phyloP scores from a whole-genome alignment of 1,139 yeast genomes.

The Taphrina betulina region DNA sequence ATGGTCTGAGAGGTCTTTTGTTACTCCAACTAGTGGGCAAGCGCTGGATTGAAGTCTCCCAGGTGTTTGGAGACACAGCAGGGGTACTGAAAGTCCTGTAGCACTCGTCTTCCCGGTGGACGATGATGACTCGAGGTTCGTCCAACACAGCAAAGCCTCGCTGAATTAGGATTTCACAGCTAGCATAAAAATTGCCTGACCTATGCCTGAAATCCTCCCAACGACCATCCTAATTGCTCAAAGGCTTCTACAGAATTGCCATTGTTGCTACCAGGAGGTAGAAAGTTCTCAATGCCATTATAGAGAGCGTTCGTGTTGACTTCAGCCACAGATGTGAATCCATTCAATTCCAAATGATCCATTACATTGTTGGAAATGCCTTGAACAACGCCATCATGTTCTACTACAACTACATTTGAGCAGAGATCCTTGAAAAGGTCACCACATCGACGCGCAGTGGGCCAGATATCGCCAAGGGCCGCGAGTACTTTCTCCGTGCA shows the following conservation, averaged over 20 bases:
- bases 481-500: constrained; percentile 32
- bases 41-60: too few relatives aligned
- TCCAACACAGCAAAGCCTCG: too few relatives aligned
- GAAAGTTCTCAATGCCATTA: not conserved
- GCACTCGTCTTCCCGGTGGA: too few relatives aligned
- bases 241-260: constrained; percentile 22
- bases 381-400: constrained; percentile 15
- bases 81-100: too few relatives aligned
- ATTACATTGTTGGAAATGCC: constrained; percentile 22
- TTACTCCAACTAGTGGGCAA: too few relatives aligned
- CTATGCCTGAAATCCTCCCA: constrained; percentile 20
- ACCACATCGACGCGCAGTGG: constrained; percentile 35
- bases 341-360: constrained; percentile 17
- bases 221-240: constrained; percentile 22
- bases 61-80: too few relatives aligned
- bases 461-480: constrained; percentile 37
- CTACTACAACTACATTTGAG: constrained; percentile 9
- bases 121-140: too few relatives aligned
- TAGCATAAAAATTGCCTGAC: too few relatives aligned
- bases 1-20: too few relatives aligned
- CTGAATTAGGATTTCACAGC: too few relatives aligned
- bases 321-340: not conserved
- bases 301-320: not conserved
- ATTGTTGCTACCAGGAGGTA: not conserved
- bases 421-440: constrained; percentile 16